Evolutionary conservation across 805 yeast species (phyloP).

Genomic region (Kurtzmaniella cleridarum): DNA sequence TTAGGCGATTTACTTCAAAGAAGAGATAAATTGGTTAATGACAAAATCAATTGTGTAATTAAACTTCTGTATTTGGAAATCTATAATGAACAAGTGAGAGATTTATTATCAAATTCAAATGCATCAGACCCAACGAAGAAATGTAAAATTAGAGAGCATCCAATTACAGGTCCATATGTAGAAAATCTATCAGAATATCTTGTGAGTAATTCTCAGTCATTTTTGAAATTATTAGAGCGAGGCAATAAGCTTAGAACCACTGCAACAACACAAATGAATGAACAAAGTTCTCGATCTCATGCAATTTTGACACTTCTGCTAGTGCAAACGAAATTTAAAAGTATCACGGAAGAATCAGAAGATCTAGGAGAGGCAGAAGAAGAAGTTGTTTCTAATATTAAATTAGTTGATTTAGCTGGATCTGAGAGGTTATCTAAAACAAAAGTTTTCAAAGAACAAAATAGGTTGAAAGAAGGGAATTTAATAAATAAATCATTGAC

Average conservation of each 20-base stretch:
- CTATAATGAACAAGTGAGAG: constrained; percentile 72
- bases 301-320: constrained; percentile 66
- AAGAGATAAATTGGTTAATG: constrained; percentile 30
- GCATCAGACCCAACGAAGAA: constrained; percentile 8
- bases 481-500: constrained; percentile 75
- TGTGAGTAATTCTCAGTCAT: constrained; percentile 46
- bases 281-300: constrained; percentile 71
- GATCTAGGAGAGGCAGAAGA: constrained; percentile 35
- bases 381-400: constrained; percentile 53
- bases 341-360: constrained; percentile 19
- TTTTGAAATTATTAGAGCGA: constrained; percentile 36
- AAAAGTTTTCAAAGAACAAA: constrained; percentile 49
- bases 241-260: constrained; percentile 61
- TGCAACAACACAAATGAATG: constrained; percentile 71
- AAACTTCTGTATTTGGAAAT: constrained; percentile 65
- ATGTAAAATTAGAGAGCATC: constrained; percentile 61
- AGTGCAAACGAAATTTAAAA: constrained; percentile 48
- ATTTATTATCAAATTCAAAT: constrained; percentile 37
- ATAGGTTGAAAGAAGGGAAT: constrained; percentile 66
- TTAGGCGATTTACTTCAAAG: constrained; percentile 49
- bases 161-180: constrained; percentile 64
- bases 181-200: constrained; percentile 55
- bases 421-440: constrained; percentile 66
- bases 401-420: constrained; percentile 69
- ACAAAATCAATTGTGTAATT: constrained; percentile 33